phyloP scores from a whole-genome alignment of 345 rosid genomes.

The Brassica rapa region DNA sequence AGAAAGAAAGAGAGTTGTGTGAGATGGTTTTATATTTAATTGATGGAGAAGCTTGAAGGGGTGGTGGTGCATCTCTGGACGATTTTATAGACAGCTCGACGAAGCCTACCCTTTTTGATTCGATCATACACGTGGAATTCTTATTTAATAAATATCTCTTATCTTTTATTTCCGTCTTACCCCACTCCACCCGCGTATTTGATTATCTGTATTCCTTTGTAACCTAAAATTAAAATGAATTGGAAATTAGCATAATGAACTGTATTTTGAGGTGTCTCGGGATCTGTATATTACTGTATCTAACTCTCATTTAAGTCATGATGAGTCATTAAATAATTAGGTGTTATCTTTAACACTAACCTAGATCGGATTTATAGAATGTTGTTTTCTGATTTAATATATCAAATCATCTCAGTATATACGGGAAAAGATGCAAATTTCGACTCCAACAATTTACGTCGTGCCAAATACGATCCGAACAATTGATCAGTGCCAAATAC shows the following conservation, averaged over 20 bases:
- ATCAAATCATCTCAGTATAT: neutral
- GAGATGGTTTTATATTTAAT: neutral
- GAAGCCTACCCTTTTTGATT: constrained; percentile 17
- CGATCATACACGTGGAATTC: constrained; percentile 28
- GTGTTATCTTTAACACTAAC: neutral
- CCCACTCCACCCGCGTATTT: neutral
- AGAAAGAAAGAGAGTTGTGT: neutral
- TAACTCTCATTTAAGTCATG: neutral
- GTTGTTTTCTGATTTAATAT: neutral
- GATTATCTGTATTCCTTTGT: constrained; percentile 8
- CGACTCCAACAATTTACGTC: too few species aligned
- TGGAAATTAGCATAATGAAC: neutral
- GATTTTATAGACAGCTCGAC: constrained; percentile 38
- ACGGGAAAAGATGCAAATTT: too few species aligned
- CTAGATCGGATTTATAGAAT: neutral
- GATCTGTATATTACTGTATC: neutral
- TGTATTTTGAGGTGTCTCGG: constrained; percentile 6
- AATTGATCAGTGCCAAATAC: too few species aligned
- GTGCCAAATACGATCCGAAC: too few species aligned
- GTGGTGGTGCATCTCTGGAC: constrained; percentile 15
- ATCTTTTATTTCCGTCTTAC: neutral
- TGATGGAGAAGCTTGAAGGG: constrained; percentile 23
- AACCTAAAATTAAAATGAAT: neutral
- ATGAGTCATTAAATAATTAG: neutral
- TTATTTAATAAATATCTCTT: neutral